phyloP scores from a whole-genome alignment of 192 early-diverging fungal species.

The Coemansia sp. region DNA sequence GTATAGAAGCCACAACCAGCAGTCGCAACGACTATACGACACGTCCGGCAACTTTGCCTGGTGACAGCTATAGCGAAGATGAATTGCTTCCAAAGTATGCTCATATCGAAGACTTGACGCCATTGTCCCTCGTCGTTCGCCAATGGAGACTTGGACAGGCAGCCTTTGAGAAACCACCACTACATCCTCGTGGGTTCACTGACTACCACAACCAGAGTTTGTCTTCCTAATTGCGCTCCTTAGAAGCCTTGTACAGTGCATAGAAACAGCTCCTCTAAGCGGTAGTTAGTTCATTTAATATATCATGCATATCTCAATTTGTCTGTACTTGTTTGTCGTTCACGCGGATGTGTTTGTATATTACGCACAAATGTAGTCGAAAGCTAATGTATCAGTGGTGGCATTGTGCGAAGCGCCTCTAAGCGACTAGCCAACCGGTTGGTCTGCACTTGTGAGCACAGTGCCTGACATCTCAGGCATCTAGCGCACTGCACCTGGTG shows the following conservation, averaged over 20 bases:
- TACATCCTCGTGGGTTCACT: conserved; percentile 24
- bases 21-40: neutral
- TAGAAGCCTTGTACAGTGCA: neutral
- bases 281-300: neutral
- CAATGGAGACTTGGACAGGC: conserved; percentile 42
- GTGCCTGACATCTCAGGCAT: neutral
- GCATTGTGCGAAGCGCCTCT: neutral
- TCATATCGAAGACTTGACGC: conserved; percentile 16
- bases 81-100: conserved; percentile 29
- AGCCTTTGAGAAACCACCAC: conserved; percentile 48
- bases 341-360: neutral
- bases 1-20: conserved; percentile 20
- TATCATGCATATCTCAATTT: neutral
- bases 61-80: neutral
- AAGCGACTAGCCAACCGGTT: neutral
- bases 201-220: neutral
- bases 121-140: conserved; percentile 36
- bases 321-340: neutral
- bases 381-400: neutral
- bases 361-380: neutral
- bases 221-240: neutral
- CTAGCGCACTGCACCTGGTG: neutral
- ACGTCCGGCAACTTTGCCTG: neutral
- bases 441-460: neutral
- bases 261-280: neutral